Percentiles rank a stretch among this genome's conserved stretches.
phyloP scores from a whole-genome alignment of 192 early-diverging fungal species.

The Gaertneriomyces sp. region DNA sequence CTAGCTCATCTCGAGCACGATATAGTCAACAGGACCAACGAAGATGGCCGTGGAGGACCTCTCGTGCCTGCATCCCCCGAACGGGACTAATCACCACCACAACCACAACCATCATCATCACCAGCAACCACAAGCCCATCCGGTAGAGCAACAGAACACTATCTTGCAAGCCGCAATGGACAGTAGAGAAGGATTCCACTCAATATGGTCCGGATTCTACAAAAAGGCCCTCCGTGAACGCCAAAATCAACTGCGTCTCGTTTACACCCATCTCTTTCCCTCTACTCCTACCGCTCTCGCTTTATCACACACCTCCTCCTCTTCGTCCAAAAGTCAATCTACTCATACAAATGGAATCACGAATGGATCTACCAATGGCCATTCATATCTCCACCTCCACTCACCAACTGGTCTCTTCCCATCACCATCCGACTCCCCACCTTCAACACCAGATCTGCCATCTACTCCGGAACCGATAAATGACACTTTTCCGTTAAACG shows the following conservation, averaged over 20 bases:
- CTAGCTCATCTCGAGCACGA: too few relatives aligned
- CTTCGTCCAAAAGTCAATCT: slow-evolving; percentile 10
- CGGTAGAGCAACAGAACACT: not conserved
- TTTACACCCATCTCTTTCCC: slow-evolving; percentile 55
- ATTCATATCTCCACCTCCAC: slow-evolving; percentile 16
- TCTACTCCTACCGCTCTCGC: not conserved
- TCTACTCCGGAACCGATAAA: slow-evolving; percentile 16
- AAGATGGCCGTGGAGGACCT: slow-evolving; percentile 2
- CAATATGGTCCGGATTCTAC: slow-evolving; percentile 72
- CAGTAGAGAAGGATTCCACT: slow-evolving; percentile 12
- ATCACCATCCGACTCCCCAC: slow-evolving; percentile 11
- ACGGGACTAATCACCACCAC: not conserved
- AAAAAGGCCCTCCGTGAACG: slow-evolving; percentile 71
- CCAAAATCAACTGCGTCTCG: slow-evolving; percentile 58
- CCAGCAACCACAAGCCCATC: not conserved
- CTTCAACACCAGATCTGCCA: slow-evolving; percentile 9
- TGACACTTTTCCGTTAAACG: slow-evolving; percentile 57
- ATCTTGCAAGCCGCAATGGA: not conserved
- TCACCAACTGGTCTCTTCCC: not conserved
- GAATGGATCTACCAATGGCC: not conserved
- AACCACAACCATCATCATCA: not conserved
- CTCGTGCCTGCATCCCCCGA: not conserved
- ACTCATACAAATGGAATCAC: slow-evolving; percentile 5
- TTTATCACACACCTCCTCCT: slow-evolving; percentile 25
- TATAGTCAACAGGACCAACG: too few relatives aligned